A percentile compares a stretch with the other conserved stretches of the same genome.
Evolutionary conservation across 2,329 filamentous ascomycete species (phyloP).

Genomic region (Fusarium sp.): DNA sequence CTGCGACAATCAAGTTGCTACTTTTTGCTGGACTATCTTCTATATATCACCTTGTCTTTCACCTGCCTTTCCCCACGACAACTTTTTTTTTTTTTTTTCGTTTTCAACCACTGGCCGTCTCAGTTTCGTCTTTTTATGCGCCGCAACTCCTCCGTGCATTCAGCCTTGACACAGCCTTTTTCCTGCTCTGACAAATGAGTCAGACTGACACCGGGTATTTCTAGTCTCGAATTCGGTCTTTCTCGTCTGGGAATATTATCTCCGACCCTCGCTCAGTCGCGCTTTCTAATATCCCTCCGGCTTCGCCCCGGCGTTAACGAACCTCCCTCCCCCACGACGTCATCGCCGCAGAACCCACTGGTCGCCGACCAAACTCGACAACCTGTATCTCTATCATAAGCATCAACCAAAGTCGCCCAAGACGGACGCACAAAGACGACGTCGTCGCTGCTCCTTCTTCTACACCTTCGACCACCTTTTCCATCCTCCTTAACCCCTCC

Average conservation of each 20-base stretch:
- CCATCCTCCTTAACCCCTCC: conserved; percentile 64
- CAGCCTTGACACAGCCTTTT: conserved; percentile 21
- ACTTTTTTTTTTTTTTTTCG: conserved; percentile 26
- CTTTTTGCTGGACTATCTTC: conserved; percentile 16
- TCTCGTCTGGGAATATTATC: conserved; percentile 35
- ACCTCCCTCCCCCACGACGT: conserved; percentile 45
- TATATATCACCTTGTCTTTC: conserved; percentile 7
- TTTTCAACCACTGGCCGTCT: neutral
- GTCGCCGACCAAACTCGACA: conserved; percentile 32
- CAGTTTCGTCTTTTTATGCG: conserved; percentile 35
- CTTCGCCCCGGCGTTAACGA: conserved; percentile 43
- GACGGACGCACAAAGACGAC: conserved; percentile 64
- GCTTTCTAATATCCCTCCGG: conserved; percentile 35
- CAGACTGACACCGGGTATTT: conserved; percentile 40
- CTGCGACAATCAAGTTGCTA: conserved; percentile 5
- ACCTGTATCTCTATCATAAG: conserved; percentile 40
- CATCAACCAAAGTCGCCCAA: conserved; percentile 55
- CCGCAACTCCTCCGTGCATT: conserved; percentile 33
- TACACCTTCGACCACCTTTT: conserved; percentile 63
- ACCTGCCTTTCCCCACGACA: conserved; percentile 28
- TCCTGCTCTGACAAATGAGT: conserved; percentile 19
- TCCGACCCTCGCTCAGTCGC: conserved; percentile 38
- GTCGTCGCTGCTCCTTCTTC: conserved; percentile 59
- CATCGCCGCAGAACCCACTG: conserved; percentile 42
- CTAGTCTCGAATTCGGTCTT: conserved; percentile 39